phyloP scores from a whole-genome alignment of 2,329 filamentous ascomycete genomes.

The Helotiales sp. region DNA sequence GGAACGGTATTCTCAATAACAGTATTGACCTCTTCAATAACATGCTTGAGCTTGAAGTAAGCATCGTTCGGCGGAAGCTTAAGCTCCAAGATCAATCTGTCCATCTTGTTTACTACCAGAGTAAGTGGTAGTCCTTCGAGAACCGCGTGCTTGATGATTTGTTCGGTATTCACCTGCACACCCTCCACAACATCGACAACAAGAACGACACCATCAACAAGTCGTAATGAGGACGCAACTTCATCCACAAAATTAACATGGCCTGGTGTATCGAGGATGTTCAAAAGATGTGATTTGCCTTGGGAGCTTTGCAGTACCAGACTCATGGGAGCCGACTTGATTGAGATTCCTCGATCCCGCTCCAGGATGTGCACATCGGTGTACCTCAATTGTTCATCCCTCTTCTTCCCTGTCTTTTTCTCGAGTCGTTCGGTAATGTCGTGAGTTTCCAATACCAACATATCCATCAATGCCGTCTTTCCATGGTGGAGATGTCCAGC shows the following conservation, averaged over 20 bases:
- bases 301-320: conserved; percentile 85
- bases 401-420: conserved; percentile 77
- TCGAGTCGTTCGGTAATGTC: conserved; percentile 81
- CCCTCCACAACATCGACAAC: conserved; percentile 97
- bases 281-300: conserved; percentile 93
- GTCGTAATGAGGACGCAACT: conserved; percentile 82
- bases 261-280: conserved; percentile 93
- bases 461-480: conserved; percentile 98
- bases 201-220: conserved; percentile 90
- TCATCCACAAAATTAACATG: conserved; percentile 99
- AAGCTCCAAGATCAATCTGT: conserved; percentile 89
- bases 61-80: conserved; percentile 94
- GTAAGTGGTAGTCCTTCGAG: conserved; percentile 88
- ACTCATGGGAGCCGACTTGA: conserved; percentile 95
- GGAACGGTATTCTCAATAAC: conserved; percentile 88
- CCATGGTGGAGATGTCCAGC: conserved; percentile 95
- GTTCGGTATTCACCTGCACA: conserved; percentile 97
- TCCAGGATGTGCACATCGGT: conserved; percentile 92
- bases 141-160: conserved; percentile 95
- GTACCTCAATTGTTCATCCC: conserved; percentile 90
- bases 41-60: conserved; percentile 98
- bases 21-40: conserved; percentile 98
- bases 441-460: conserved; percentile 95
- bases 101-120: conserved; percentile 96
- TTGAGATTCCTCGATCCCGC: conserved; percentile 85